These are phyloP conservation scores for Aspergillus neotritici DNA, from an alignment of 2,329 filamentous ascomycete genomes.

Conservation along the genomic window DNA sequence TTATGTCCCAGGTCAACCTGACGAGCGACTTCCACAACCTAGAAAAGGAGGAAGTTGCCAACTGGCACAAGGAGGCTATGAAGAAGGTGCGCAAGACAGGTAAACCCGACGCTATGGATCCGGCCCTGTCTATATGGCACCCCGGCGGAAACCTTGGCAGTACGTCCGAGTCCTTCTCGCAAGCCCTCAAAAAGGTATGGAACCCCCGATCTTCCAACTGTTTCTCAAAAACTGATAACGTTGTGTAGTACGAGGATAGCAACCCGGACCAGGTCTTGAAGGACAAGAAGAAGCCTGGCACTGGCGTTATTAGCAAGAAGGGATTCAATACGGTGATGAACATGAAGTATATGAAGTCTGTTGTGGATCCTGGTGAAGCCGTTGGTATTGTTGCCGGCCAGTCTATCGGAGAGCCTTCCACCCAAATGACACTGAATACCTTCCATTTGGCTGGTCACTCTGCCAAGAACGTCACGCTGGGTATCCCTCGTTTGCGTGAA, in stretches of 20 bases:
- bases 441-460: conserved; percentile 99
- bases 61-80: conserved; percentile 61
- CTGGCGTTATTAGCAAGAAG: conserved; percentile 53
- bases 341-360: conserved; percentile 85
- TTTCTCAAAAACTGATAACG: conserved; percentile 13
- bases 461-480: conserved; percentile 95
- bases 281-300: conserved; percentile 51
- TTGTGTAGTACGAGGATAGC: conserved; percentile 61
- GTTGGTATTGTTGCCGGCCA: conserved; percentile 96
- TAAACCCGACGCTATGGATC: conserved; percentile 64
- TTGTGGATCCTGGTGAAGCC: conserved; percentile 91
- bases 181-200: conserved; percentile 56
- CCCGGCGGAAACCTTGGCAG: conserved; percentile 75
- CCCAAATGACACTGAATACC: conserved; percentile 98
- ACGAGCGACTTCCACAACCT: conserved; percentile 49
- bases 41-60: conserved; percentile 61
- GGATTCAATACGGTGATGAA: conserved; percentile 79
- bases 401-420: conserved; percentile 93
- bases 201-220: neutral
- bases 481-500: conserved; percentile 94
- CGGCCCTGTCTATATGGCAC: conserved; percentile 65
- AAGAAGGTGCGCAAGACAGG: conserved; percentile 74
- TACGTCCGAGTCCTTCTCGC: conserved; percentile 81
- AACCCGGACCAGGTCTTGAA: conserved; percentile 61
- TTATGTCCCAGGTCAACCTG: conserved; percentile 71